These are phyloP conservation scores for Kazachstania kunashirensis DNA, from an alignment of 805 yeast species.

Conservation along the genomic window DNA sequence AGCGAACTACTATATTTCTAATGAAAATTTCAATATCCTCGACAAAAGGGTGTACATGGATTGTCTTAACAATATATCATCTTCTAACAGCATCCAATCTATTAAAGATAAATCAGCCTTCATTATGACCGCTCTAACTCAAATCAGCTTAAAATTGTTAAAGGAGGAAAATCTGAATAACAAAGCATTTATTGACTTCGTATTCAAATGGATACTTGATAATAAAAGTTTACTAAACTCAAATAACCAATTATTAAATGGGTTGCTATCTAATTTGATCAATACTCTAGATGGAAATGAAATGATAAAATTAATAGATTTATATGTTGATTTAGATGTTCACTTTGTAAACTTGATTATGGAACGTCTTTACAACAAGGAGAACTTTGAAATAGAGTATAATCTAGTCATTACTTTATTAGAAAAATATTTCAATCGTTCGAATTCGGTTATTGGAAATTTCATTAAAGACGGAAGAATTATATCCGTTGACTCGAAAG, in stretches of 20 bases:
- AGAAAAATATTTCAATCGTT: neutral
- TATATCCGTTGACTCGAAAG: constrained; percentile 4
- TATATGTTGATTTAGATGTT: neutral
- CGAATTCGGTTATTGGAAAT: neutral
- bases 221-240: neutral
- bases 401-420: constrained; percentile 1
- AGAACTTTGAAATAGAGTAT: constrained; percentile 1
- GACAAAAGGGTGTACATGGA: neutral
- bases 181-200: neutral
- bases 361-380: neutral
- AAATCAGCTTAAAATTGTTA: constrained; percentile 30
- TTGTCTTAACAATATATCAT: constrained; percentile 4
- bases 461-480: constrained; percentile 10
- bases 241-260: neutral
- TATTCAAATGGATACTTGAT: neutral
- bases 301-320: neutral
- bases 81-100: neutral
- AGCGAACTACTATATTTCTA: constrained; percentile 32
- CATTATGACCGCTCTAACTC: constrained; percentile 29
- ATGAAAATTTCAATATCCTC: neutral
- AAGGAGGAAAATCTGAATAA: neutral
- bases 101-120: constrained; percentile 18
- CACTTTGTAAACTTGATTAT: neutral
- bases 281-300: neutral
- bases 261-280: neutral